These are phyloP conservation scores for Moringa oleifera DNA, from an alignment of 345 rosid species.

Conservation along the genomic window DNA sequence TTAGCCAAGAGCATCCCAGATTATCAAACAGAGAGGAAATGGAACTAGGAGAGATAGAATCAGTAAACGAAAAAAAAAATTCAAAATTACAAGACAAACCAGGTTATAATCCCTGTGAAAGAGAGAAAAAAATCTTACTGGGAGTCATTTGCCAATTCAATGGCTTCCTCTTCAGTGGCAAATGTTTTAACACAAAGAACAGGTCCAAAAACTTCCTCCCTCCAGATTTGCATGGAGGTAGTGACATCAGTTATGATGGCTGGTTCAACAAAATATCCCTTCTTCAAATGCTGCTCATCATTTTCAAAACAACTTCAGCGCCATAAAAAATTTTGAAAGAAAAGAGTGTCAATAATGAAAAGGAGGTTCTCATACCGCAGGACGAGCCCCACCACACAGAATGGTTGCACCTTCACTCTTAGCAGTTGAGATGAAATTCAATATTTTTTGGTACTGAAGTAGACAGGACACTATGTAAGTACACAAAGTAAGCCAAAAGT, in stretches of 20 bases:
- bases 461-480: constrained; percentile 10
- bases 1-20: constrained; percentile 12
- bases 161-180: constrained; percentile 88
- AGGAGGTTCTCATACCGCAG: constrained; percentile 40
- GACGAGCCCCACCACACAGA: constrained; percentile 74
- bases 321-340: constrained; percentile 11
- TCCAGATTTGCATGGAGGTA: constrained; percentile 97
- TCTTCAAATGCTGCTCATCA: constrained; percentile 61
- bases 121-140: constrained; percentile 48
- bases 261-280: constrained; percentile 84
- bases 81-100: too few relatives aligned
- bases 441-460: constrained; percentile 68
- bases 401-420: constrained; percentile 91
- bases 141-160: constrained; percentile 85
- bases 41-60: background rate
- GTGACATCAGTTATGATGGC: constrained; percentile 67
- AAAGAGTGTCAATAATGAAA: constrained; percentile 4
- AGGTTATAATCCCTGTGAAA: background rate
- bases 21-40: background rate
- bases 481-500: background rate
- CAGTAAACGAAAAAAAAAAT: background rate
- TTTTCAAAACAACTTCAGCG: constrained; percentile 14
- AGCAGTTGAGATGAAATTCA: constrained; percentile 76
- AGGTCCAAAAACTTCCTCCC: constrained; percentile 99
- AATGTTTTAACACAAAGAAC: constrained; percentile 90